phyloP scores from a whole-genome alignment of 2,329 filamentous ascomycete genomes.

The Diplodia sapinea region DNA sequence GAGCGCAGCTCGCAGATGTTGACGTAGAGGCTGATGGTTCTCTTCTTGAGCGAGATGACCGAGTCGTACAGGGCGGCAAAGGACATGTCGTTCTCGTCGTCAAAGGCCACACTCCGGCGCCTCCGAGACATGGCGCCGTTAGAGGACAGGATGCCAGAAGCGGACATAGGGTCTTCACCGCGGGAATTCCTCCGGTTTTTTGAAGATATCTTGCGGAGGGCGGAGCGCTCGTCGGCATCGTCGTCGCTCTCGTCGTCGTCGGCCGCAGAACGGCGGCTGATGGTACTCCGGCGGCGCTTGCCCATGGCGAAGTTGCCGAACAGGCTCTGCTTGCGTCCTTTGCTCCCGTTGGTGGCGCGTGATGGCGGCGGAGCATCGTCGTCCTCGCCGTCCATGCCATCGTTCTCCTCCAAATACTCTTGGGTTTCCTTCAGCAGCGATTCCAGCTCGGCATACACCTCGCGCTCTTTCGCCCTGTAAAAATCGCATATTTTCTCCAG shows the following conservation, averaged over 20 bases:
- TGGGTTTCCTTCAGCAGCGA: constrained; percentile 77
- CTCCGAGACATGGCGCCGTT: constrained; percentile 44
- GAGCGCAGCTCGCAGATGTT: constrained; percentile 94
- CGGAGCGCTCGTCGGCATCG: constrained; percentile 59
- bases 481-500: constrained; percentile 94
- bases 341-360: constrained; percentile 41
- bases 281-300: constrained; percentile 53
- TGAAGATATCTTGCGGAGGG: constrained; percentile 47
- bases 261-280: constrained; percentile 50
- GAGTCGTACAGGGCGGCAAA: constrained; percentile 72
- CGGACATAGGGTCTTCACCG: constrained; percentile 15
- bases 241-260: constrained; percentile 70
- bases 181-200: constrained; percentile 38
- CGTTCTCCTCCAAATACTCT: constrained; percentile 65
- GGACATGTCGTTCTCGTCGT: constrained; percentile 79
- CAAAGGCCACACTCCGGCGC: constrained; percentile 69
- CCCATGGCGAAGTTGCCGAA: constrained; percentile 58
- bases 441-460: constrained; percentile 81
- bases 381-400: constrained; percentile 45
- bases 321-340: constrained; percentile 55
- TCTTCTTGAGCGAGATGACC: constrained; percentile 89
- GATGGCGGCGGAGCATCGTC: constrained; percentile 46
- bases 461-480: constrained; percentile 85
- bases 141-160: constrained; percentile 18
- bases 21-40: constrained; percentile 85